Evolutionary conservation across 1,284 basidiomycete species (phyloP), one percentile per base, ranked within the genome.

Genomic region (Thecaphora thlaspeos): DNA sequence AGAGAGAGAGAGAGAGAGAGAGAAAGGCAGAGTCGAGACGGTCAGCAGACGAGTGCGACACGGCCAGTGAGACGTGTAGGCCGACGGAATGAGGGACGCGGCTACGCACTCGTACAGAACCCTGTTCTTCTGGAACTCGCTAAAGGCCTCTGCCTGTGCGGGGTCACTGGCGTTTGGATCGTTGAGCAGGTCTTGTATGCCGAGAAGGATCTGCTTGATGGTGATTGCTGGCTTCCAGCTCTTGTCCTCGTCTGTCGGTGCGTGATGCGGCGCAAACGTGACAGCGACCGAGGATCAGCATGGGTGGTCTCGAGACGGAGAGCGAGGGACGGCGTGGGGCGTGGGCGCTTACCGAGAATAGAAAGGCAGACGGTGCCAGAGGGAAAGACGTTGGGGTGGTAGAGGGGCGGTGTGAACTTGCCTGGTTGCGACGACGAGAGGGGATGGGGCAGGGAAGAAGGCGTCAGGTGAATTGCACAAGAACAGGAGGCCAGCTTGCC

Each of bases 211-310:
- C 84, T 97, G 93, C 80, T 98, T 99, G 81, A 99, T 91, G 2
- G 93, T 98, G 72, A 99, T 97, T 2, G 92, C 89, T 11, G 95
- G 92, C 79, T 97, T 97, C 95, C 95, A 99, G 5, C 87, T 88
- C 80, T 98, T 98, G 80, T 99, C 95, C 78, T 99, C 95, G 77
- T 98, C 94, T 62, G 23, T n/a, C n/a, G n/a, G n/a, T n/a, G n/a
- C n/a, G n/a, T 30, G 28, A 8, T 14, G 14, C 28, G 28, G 14
- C 7, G 8, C 28, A 30, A 30, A 30, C 28, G 14, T 8, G 14
- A 30, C 7, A 30, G 28, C 28, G 28, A 7, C 28, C 7, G 28
- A 30, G 28, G 7, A 30, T 14, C 8, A 14, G 28, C 28, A 30
- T 7, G 8, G n/a, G n/a, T n/a, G n/a, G n/a, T n/a, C n/a, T n/a